These are phyloP conservation scores for Dillenia suffruticosa DNA, from an alignment of 164 flowering plant genomes.

Conservation along the genomic window DNA sequence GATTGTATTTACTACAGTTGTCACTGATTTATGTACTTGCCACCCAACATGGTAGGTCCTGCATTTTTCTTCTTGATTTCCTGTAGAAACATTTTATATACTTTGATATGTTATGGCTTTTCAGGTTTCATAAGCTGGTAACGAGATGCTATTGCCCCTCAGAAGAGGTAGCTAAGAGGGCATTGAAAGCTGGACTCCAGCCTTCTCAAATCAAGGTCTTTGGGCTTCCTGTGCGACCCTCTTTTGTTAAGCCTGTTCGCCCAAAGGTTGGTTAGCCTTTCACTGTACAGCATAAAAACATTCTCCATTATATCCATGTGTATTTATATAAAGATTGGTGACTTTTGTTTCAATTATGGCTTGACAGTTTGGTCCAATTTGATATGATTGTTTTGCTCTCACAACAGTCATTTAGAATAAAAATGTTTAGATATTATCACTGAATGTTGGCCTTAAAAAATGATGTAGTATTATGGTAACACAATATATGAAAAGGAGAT, in stretches of 20 bases:
- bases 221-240: conserved; percentile 97
- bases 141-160: conserved; percentile 97
- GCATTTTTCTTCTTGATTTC: background rate
- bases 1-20: conserved; percentile 90
- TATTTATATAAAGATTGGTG: too few species aligned
- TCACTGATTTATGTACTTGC: conserved; percentile 95
- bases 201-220: conserved; percentile 85
- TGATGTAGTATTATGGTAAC: too few species aligned
- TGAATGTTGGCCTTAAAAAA: too few species aligned
- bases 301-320: too few species aligned
- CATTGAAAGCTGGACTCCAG: conserved; percentile 80
- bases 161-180: conserved; percentile 78
- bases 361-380: background rate
- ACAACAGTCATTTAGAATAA: too few species aligned
- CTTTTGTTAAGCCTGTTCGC: conserved; percentile 83
- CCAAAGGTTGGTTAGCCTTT: conserved; percentile 57
- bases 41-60: conserved; percentile 87
- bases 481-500: too few species aligned
- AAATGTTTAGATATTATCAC: too few species aligned
- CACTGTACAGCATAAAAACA: too few species aligned
- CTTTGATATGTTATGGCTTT: conserved; percentile 1
- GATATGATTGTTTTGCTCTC: too few species aligned
- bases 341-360: background rate
- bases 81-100: background rate
- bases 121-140: conserved; percentile 98